A percentile compares a stretch with the other conserved stretches of the same genome.
Conservation (phyloP, 306 rosid species). For the Castanospermum australe region DNA sequence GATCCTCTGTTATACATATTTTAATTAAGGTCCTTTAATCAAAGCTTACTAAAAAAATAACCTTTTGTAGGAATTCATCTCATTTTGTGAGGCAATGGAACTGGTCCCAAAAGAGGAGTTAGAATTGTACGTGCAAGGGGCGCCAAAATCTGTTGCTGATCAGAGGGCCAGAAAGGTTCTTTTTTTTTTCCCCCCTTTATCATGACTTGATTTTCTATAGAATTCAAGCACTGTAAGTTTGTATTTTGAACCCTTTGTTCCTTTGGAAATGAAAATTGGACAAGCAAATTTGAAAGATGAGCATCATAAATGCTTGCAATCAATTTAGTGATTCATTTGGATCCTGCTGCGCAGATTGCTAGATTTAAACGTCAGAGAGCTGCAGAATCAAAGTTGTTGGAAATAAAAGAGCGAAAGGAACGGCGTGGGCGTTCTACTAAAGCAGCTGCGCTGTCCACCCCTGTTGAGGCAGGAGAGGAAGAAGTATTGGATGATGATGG, state of each 20-base stretch:
- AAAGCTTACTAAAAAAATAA: not conserved
- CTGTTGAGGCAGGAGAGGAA: conserved; percentile 92
- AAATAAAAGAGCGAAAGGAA: conserved; percentile 94
- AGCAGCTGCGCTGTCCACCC: conserved; percentile 92
- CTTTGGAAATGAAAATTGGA: conserved; percentile 18
- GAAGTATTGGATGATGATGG: conserved; percentile 87
- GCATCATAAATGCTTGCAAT: not conserved
- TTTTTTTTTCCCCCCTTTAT: not conserved
- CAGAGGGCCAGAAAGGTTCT: conserved; percentile 88
- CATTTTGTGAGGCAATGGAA: conserved; percentile 91
- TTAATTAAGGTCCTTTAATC: not conserved
- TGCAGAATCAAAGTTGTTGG: conserved; percentile 87
- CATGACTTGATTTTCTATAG: not conserved
- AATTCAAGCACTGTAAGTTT: not conserved
- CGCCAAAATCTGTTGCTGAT: conserved; percentile 59
- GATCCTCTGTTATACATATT: not conserved
- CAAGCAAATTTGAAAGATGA: not conserved
- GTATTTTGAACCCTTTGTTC: not conserved
- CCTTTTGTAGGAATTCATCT: conserved; percentile 66
- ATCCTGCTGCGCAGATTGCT: conserved; percentile 61
- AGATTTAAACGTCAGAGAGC: conserved; percentile 81
- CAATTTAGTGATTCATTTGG: conserved; percentile 16
- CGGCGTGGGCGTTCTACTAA: conserved; percentile 85
- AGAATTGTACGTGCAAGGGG: conserved; percentile 50
- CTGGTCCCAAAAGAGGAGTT: conserved; percentile 84